A percentile compares a stretch with the other conserved stretches of the same genome.
These are phyloP conservation scores for Gracilaria gracilis DNA, from an alignment of 23 red algal species.

Conservation along the genomic window DNA sequence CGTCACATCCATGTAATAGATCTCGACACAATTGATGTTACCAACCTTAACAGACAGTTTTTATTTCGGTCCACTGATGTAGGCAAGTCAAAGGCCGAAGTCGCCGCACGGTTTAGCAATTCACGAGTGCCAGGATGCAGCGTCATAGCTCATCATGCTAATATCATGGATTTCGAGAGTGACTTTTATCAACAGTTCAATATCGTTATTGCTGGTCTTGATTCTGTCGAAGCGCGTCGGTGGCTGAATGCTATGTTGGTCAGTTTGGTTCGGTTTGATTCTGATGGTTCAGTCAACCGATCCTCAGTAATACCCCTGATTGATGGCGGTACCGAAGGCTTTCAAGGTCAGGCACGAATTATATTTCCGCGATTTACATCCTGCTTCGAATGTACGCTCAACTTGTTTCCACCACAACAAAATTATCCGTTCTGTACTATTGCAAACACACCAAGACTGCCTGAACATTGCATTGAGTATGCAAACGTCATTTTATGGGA, in stretches of 20 bases:
- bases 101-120: conserved; percentile 78
- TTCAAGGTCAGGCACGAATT: conserved; percentile 90
- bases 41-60: conserved; percentile 99
- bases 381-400: conserved; percentile 95
- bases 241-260: conserved; percentile 92
- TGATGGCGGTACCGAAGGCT: conserved; percentile 95
- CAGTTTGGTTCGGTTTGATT: conserved; percentile 65
- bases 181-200: conserved; percentile 92
- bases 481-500: conserved; percentile 87
- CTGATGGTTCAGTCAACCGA: conserved; percentile 52
- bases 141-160: conserved; percentile 76
- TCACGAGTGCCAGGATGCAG: conserved; percentile 58
- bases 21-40: conserved; percentile 93
- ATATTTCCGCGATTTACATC: conserved; percentile 83
- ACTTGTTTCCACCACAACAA: conserved; percentile 71
- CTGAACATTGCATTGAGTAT: conserved; percentile 98
- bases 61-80: conserved; percentile 86
- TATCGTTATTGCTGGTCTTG: conserved; percentile 90
- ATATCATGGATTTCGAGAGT: conserved; percentile 69
- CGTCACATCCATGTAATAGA: conserved; percentile 91
- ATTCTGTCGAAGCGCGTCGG: conserved; percentile 95
- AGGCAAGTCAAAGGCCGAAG: conserved; percentile 87
- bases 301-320: conserved; percentile 85
- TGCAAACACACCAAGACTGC: conserved; percentile 89
- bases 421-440: conserved; percentile 92